Evolutionary conservation across 106 monocot species (phyloP).

Genomic region (Dioscorea zingiberensis): DNA sequence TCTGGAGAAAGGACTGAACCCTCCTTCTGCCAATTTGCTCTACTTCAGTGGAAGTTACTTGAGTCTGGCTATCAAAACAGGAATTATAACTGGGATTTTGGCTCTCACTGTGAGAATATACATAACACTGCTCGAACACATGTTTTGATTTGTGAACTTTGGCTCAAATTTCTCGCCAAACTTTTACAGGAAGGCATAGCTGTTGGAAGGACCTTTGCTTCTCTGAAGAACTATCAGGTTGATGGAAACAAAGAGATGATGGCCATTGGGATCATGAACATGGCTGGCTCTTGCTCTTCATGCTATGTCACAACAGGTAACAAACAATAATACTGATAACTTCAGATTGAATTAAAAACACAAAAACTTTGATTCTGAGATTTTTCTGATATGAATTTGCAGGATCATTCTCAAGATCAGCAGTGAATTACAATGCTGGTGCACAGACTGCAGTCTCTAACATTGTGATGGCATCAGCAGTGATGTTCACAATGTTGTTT

Average conservation of each 20-base stretch:
- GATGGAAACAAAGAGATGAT: slow-evolving; percentile 99
- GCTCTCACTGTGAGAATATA: slow-evolving; percentile 69
- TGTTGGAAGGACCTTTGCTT: slow-evolving; percentile 94
- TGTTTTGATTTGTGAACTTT: too few species aligned
- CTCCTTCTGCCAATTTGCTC: slow-evolving; percentile 75
- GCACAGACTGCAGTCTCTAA: slow-evolving; percentile 66
- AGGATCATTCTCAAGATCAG: slow-evolving; percentile 55
- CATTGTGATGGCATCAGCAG: slow-evolving; percentile 67
- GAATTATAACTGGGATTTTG: slow-evolving; percentile 73
- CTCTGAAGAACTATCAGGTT: slow-evolving; percentile 80
- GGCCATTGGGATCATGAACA: slow-evolving; percentile 94
- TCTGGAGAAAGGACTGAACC: slow-evolving; percentile 73
- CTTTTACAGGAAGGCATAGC: slow-evolving; percentile 79
- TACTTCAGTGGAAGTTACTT: slow-evolving; percentile 48
- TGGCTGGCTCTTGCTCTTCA: slow-evolving; percentile 86
- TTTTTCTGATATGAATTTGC: slow-evolving; percentile 2
- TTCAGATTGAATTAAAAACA: background rate
- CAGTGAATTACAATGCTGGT: slow-evolving; percentile 73
- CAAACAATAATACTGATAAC: background rate
- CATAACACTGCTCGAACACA: background rate
- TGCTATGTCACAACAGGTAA: slow-evolving; percentile 91
- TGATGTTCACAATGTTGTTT: slow-evolving; percentile 65
- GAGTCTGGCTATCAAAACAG: slow-evolving; percentile 67
- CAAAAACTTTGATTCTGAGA: background rate
- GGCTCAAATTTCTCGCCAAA: background rate